Conservation (phyloP, 2,329 filamentous ascomycete genomes). For the Calonectria honghensis region DNA sequence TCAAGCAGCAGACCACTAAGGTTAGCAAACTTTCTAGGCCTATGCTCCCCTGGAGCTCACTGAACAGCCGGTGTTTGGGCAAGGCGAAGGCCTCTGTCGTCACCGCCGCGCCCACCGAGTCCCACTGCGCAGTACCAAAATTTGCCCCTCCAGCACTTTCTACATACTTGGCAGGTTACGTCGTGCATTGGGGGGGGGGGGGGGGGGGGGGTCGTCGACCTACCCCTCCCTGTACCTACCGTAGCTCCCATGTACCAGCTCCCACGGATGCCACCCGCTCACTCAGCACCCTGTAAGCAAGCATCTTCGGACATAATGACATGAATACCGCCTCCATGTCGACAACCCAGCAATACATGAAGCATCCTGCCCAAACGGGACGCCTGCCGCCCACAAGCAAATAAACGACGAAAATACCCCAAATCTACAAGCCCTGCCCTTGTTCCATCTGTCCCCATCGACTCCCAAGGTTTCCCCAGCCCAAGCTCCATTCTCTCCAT, state of each 20-base stretch:
- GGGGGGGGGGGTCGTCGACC: neutral
- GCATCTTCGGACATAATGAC: constrained; percentile 11
- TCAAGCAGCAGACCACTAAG: constrained; percentile 24
- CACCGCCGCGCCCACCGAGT: constrained; percentile 49
- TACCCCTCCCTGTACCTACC: constrained; percentile 22
- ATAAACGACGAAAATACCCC: constrained; percentile 8
- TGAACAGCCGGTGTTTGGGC: neutral
- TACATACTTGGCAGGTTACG: constrained; percentile 1
- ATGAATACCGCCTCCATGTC: constrained; percentile 26
- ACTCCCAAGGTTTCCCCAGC: constrained; percentile 36
- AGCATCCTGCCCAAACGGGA: constrained; percentile 23
- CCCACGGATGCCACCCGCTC: constrained; percentile 4
- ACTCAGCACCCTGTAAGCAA: constrained; percentile 18
- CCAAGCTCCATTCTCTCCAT: constrained; percentile 29
- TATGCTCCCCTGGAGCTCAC: constrained; percentile 15
- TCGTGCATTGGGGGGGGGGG: constrained; percentile 16
- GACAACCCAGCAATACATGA: constrained; percentile 23
- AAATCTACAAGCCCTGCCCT: constrained; percentile 15
- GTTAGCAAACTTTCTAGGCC: constrained; percentile 6
- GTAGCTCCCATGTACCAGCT: constrained; percentile 14
- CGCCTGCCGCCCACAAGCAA: constrained; percentile 11
- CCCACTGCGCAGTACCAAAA: constrained; percentile 37
- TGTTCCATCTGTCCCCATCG: constrained; percentile 7
- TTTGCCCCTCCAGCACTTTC: constrained; percentile 50
- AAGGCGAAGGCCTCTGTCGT: constrained; percentile 43